Conservation (phyloP, 2,329 filamentous ascomycete genomes). For the Claviceps fusiformis region DNA sequence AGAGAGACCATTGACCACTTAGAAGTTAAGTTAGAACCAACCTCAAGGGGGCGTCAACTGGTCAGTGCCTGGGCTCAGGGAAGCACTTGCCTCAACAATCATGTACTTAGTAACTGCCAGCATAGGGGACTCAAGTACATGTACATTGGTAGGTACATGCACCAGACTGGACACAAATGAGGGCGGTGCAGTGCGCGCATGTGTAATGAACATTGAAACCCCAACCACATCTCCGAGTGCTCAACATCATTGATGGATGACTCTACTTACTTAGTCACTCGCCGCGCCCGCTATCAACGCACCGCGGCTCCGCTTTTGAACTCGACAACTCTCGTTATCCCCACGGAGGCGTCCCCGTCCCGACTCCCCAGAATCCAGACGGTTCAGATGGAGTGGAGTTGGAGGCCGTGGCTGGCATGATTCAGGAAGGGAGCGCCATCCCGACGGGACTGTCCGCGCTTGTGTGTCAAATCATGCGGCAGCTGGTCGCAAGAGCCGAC, state of each 20-base stretch:
- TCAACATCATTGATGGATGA: background rate
- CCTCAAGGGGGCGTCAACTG: background rate
- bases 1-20: no score
- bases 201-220: background rate
- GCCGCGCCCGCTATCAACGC: background rate
- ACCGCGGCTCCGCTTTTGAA: background rate
- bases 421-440: background rate
- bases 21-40: no score
- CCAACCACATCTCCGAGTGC: background rate
- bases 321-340: background rate
- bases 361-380: no score
- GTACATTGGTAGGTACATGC: background rate
- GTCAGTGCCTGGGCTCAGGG: background rate
- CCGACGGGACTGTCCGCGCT: background rate
- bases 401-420: background rate
- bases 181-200: background rate
- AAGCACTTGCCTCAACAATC: background rate
- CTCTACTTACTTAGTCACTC: background rate
- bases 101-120: background rate
- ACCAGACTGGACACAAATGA: no score
- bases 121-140: background rate
- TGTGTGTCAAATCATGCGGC: background rate
- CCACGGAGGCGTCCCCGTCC: background rate
- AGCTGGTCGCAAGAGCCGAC: no score
- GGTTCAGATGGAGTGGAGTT: background rate